Evolutionary conservation across 176 grass and related monocot species (phyloP), one percentile per base, ranked within the genome.

Genomic region (Phragmites australis): DNA sequence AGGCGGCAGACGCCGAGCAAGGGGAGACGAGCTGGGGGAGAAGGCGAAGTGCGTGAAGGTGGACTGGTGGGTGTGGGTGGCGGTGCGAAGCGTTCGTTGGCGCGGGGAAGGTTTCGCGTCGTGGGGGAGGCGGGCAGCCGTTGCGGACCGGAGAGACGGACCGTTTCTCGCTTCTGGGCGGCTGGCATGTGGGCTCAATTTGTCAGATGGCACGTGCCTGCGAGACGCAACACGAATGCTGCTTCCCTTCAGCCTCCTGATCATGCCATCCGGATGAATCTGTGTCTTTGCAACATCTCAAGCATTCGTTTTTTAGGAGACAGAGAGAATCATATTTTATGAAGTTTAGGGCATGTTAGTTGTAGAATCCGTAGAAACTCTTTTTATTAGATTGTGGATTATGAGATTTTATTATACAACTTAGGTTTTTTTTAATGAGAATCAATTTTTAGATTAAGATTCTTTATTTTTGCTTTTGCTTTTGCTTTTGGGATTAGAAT

Each of bases 31-130:
- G 72, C 9, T 19, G 74, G 45, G 54, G 55, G 43, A 61, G 85
- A 88, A 89, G 82, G 82, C 82, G 76, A 85, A 81, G 70, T 41
- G 87, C 82, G 82, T 89, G 87, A 88, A n/a, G n/a, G n/a, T n/a
- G n/a, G n/a, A 64, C 65, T 27, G 71, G 64, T 45, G 59, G 64
- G 46, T 49, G 41, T 53, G 71, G 64, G 26, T 26, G 50, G 80
- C 19, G 72, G 2, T 6, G 18, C 2, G 41, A n/a, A n/a, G n/a
- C 17, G 65, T 78, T 85, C 53, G 44, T 68, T 87, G 78, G 72
- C 78, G 70, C 61, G 71, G 57, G 46, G 32, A 18, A 19, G 40
- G 29, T 34, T 72, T n/a, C 1, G 70, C 70, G 70, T 43, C 59
- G 47, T 2, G 10, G 42, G 68, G 15, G 5, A 17, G 21, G 19